These are phyloP conservation scores for Oemleria cerasiformis DNA, from an alignment of 306 rosid species.

Conservation along the genomic window DNA sequence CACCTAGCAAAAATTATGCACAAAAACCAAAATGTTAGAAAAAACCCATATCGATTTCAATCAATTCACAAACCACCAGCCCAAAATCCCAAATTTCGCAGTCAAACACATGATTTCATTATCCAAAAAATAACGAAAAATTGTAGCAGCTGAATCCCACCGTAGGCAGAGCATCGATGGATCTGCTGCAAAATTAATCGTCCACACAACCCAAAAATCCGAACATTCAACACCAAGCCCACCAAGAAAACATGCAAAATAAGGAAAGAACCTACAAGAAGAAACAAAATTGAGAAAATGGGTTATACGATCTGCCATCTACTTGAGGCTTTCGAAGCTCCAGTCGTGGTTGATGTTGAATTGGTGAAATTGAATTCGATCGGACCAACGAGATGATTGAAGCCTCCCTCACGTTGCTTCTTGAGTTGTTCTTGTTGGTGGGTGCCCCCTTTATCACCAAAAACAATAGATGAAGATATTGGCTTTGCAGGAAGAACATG, in stretches of 20 bases:
- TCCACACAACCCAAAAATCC: constrained; percentile 28
- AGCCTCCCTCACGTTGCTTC: too few species aligned
- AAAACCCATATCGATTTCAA: constrained; percentile 26
- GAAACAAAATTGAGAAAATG: neutral
- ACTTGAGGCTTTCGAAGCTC: constrained; percentile 79
- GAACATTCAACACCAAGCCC: neutral
- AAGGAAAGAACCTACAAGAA: neutral
- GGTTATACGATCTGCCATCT: constrained; percentile 79
- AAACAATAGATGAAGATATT: too few species aligned
- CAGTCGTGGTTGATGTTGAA: constrained; percentile 87
- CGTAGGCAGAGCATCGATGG: constrained; percentile 91
- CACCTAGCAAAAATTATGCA: constrained; percentile 40
- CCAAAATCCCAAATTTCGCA: constrained; percentile 15
- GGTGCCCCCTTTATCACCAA: too few species aligned
- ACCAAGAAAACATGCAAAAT: neutral
- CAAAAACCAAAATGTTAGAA: constrained; percentile 14
- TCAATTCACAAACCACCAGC: constrained; percentile 1
- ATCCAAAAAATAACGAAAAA: neutral
- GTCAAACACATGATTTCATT: neutral
- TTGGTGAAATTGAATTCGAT: constrained; percentile 84
- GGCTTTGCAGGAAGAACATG: too few species aligned
- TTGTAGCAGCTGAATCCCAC: constrained; percentile 27
- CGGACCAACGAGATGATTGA: constrained; percentile 33
- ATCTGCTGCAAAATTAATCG: constrained; percentile 88
- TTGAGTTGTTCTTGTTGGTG: too few species aligned